These are phyloP conservation scores for Auriscalpium orientale DNA, from an alignment of 768 basidiomycete species.

Conservation along the genomic window DNA sequence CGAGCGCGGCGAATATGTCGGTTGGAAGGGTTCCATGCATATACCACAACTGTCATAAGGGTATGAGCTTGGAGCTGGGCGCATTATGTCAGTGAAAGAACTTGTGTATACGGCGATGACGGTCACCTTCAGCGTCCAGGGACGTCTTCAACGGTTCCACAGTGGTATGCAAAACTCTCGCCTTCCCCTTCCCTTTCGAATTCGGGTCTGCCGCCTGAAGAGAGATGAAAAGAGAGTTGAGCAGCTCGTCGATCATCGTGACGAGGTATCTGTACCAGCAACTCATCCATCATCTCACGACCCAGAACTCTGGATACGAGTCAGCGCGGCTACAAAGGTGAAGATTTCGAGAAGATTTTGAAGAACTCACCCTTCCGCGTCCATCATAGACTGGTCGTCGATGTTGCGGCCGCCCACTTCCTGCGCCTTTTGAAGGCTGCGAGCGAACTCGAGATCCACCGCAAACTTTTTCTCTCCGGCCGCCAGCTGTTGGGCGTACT, in stretches of 20 bases:
- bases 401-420: slow-evolving; percentile 21
- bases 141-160: too few species aligned
- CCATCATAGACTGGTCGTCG: slow-evolving; percentile 17
- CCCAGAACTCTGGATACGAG: slow-evolving; percentile 21
- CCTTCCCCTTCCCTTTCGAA: slow-evolving; percentile 25
- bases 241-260: too few species aligned
- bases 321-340: background rate
- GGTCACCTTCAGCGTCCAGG: too few species aligned
- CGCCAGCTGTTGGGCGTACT: slow-evolving; percentile 31
- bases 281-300: slow-evolving; percentile 19
- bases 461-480: slow-evolving; percentile 29
- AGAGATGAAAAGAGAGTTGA: background rate
- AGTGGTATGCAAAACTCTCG: background rate
- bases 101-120: too few species aligned
- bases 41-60: slow-evolving; percentile 28
- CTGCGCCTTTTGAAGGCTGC: slow-evolving; percentile 24
- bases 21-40: slow-evolving; percentile 31
- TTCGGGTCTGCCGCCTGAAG: slow-evolving; percentile 22
- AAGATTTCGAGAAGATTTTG: background rate
- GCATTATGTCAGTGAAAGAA: too few species aligned
- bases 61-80: background rate
- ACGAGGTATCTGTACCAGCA: slow-evolving; percentile 15
- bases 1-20: slow-evolving; percentile 25
- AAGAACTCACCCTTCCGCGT: slow-evolving; percentile 8
- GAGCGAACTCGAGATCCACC: slow-evolving; percentile 31